Evolutionary conservation across 2,329 filamentous ascomycete species (phyloP).

Genomic region (Scedosporium apiospermum): DNA sequence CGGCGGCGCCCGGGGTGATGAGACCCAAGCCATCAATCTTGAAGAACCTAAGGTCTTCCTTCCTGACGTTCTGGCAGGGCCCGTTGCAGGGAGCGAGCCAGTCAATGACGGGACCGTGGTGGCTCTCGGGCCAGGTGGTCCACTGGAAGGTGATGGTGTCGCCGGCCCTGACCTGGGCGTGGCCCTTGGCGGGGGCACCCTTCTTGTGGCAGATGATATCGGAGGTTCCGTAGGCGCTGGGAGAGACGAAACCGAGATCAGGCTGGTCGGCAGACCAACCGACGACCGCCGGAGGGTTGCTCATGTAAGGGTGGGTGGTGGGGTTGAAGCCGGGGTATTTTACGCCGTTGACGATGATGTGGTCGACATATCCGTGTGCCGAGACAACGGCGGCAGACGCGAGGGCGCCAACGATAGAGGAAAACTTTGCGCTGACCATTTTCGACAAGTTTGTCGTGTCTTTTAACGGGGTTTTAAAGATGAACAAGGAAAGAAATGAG

Average conservation of each 20-base stretch:
- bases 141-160: constrained; percentile 49
- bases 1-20: constrained; percentile 27
- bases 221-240: constrained; percentile 23
- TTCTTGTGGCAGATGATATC: constrained; percentile 39
- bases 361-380: constrained; percentile 34
- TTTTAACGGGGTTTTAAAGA: background rate
- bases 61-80: constrained; percentile 42
- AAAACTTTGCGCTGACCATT: constrained; percentile 9
- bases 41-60: constrained; percentile 43
- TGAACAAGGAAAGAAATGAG: background rate
- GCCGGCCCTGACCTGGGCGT: constrained; percentile 44
- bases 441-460: background rate
- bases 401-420: constrained; percentile 4
- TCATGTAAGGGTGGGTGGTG: constrained; percentile 4
- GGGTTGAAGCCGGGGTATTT: constrained; percentile 4
- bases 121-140: constrained; percentile 54
- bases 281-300: constrained; percentile 15
- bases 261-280: constrained; percentile 24
- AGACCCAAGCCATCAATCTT: constrained; percentile 50
- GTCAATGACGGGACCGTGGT: constrained; percentile 52
- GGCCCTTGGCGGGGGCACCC: constrained; percentile 28
- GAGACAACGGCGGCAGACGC: constrained; percentile 1
- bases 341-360: constrained; percentile 9
- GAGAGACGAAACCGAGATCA: constrained; percentile 35
- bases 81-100: constrained; percentile 48